Evolutionary conservation across 768 basidiomycete genomes (phyloP), one percentile per base, ranked within the genome.

Genomic region (Xanthoconium stramineum): DNA sequence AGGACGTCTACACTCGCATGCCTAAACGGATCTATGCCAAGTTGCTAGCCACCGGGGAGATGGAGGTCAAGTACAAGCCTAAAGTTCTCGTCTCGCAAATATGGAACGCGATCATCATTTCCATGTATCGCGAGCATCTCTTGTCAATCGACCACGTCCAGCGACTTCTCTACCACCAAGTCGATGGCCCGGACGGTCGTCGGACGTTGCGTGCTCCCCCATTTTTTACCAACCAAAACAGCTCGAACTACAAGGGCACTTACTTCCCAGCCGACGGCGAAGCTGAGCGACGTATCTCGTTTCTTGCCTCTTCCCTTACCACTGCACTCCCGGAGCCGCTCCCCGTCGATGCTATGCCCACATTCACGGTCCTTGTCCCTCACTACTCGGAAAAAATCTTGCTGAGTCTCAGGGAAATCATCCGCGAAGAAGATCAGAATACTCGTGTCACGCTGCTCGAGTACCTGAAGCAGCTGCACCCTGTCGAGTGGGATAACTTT

Each of bases 61-160:
- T 98, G 97, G 97, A 99, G 70, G 85, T 97, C 73, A 98, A 98
- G 74, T 99, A 98, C 78, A 98, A 98, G 75, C 97, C 97, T 55
- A 99, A 99, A 81, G 93, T 99, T 52, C 83, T 99, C 32, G 97
- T 99, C 39, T 98, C 95, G 19, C 97, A 99, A 75, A 88, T 99
- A 32, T 99, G 97, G 97, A 99, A 99, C 72, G 97, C 97, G 44
- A 81, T 98, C 74, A 96, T 99, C 73, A 99, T 99, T 60, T 98
- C 96, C 53, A 99, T 99, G 97, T 99, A 99, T 74, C 88, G 97
- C 65, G 97, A 99, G 67, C 97, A 99, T 75, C 78, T 99, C 47
- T 79, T 99, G 38, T 96, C 94, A 59, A 99, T 99, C 66, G 94
- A 98, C 64, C 94, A 99, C 66, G 97, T 99, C 45, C 97, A 99